Base-by-base conservation (phyloP, 1,284 basidiomycete species). In the Cryptococcus sp. region DNA sequence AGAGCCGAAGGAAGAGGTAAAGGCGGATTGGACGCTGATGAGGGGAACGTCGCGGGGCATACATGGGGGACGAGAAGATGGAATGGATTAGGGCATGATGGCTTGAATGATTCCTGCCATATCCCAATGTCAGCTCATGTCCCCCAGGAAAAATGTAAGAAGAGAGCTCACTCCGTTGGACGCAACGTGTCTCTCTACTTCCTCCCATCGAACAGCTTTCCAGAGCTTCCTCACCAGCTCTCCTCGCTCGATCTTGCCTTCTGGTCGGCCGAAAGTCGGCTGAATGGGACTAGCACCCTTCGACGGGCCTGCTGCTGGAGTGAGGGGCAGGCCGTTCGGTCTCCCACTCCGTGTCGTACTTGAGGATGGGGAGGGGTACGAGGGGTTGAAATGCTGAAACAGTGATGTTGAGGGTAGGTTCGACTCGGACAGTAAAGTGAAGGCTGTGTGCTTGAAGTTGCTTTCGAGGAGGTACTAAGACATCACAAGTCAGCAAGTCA, bases 361-460 rank as follows among this genome's bases (percentile, higher is more conserved):
- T 23, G 54, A 13, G 0, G 64, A 59, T 1, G 57, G 39, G 0
- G 62, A 52, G 5, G 62, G 52, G 22, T 60, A 58, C 6, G 69
- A 65, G 0, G 74, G 75, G 56, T 75, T 70, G 58, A 75, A 73
- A 47, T 70, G 62, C 45, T 74, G 69, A 41, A 76, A 78, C 10
- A 78, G 56, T 0, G 73, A 59, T 4, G 75, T 75, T 7, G 62
- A 62, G 2, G 70, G 64, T 3, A 78, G 64, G 4, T 67, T 60
- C 3, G 75, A 73, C 56, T 78, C 77, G 17, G 68, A 61, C 0
- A 75, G 64, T 10, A 78, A 57, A 13, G 71, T 62, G 64, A 75
- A 78, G 2, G 77, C 77, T 1, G 75, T 72, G 55, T 78, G 77
- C 17, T 68, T 52, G 53, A 78, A 71, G 60, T 75, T 73, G 16